Evolutionary conservation across 1,139 yeast genomes (phyloP).

Genomic region (Lodderomyces pseudojiufengensis): DNA sequence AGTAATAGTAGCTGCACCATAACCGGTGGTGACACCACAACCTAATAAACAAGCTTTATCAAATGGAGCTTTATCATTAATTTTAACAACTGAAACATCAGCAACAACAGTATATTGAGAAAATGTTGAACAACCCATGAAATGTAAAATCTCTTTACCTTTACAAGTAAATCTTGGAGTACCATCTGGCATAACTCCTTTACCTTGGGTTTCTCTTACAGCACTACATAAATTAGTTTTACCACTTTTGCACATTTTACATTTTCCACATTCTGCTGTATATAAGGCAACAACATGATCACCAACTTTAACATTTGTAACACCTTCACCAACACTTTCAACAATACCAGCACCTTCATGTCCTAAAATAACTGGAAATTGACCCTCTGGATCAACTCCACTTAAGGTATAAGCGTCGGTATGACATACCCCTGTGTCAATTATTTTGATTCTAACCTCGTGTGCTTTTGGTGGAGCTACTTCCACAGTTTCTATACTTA

Average conservation of each 20-base stretch:
- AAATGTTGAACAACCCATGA: conserved; percentile 97
- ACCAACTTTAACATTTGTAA: conserved; percentile 78
- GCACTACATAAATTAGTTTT: conserved; percentile 93
- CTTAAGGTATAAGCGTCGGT: conserved; percentile 96
- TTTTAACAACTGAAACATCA: conserved; percentile 95
- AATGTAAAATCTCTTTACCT: conserved; percentile 82
- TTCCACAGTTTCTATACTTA: conserved; percentile 79
- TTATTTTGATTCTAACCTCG: conserved; percentile 89
- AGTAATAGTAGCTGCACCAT: conserved; percentile 94
- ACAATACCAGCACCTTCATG: conserved; percentile 98
- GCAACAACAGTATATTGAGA: conserved; percentile 97
- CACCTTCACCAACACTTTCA: conserved; percentile 90
- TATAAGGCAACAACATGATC: conserved; percentile 89
- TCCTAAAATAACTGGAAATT: conserved; percentile 87
- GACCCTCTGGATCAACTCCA: conserved; percentile 96
- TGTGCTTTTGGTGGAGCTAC: conserved; percentile 95
- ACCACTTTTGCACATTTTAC: conserved; percentile 93
- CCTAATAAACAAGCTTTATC: conserved; percentile 92
- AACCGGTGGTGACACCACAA: conserved; percentile 98
- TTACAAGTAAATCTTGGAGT: conserved; percentile 81
- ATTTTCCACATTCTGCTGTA: conserved; percentile 94
- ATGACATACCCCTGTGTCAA: conserved; percentile 94
- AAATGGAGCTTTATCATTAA: conserved; percentile 75
- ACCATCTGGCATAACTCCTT: conserved; percentile 71
- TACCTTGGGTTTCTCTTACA: conserved; percentile 59